Evolutionary conservation across 2,329 filamentous ascomycete genomes (phyloP).

Genomic region (Paraphoma chrysanthemicola): DNA sequence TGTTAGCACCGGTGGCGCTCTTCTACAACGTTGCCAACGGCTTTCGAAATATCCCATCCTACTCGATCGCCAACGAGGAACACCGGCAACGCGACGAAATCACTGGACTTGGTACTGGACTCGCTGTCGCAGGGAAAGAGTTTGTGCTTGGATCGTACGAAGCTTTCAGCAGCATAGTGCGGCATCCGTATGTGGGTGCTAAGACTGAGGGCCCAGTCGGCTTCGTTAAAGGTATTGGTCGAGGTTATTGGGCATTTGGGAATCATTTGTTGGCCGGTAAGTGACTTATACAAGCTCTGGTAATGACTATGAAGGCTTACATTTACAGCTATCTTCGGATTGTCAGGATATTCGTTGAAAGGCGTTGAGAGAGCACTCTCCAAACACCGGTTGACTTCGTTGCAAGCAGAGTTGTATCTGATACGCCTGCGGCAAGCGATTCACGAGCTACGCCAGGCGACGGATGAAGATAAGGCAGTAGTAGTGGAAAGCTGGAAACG

Average conservation of each 20-base stretch:
- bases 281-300: background rate
- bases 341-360: slow-evolving; percentile 29
- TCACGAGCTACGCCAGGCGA: background rate
- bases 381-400: slow-evolving; percentile 3
- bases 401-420: slow-evolving; percentile 7
- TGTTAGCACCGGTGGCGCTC: slow-evolving; percentile 21
- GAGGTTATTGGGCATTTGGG: slow-evolving; percentile 28
- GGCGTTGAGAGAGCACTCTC: slow-evolving; percentile 5
- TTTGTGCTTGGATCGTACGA: slow-evolving; percentile 77
- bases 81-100: slow-evolving; percentile 27
- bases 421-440: slow-evolving; percentile 7
- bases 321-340: background rate
- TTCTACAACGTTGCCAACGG: slow-evolving; percentile 31
- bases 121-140: slow-evolving; percentile 77
- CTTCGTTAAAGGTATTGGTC: slow-evolving; percentile 51
- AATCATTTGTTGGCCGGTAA: slow-evolving; percentile 16
- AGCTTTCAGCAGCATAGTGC: slow-evolving; percentile 77
- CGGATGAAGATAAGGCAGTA: background rate
- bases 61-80: slow-evolving; percentile 18
- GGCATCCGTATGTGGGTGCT: slow-evolving; percentile 72
- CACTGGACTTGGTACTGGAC: slow-evolving; percentile 73
- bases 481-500: slow-evolving; percentile 1
- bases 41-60: slow-evolving; percentile 24
- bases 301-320: no score
- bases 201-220: slow-evolving; percentile 68